Base-by-base conservation (phyloP, 768 basidiomycete species). In the Lepiota venenata region DNA sequence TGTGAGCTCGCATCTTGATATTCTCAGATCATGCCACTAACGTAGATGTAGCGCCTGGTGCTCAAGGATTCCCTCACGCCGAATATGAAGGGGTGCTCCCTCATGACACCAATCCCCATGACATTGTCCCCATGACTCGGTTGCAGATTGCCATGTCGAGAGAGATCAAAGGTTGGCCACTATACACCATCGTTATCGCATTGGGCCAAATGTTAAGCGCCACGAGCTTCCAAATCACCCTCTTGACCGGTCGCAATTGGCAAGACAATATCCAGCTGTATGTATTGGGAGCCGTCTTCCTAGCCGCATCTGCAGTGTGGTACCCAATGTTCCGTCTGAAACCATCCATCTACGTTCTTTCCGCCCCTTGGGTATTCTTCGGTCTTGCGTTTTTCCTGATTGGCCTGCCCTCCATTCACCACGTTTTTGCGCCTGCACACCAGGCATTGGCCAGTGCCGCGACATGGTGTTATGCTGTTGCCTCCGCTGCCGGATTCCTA, bases 171-270 rank as follows among this genome's bases (percentile, higher is more conserved):
- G 88, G 89, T 35, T 97, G 94, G 94, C 94, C 94, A 0, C 67
- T 97, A 58, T 97, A 97, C 69, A 88, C 91, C 39, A 88, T 95
- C 62, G 75, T 95, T 63, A 89, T 96, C 57, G 93, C 86, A 25
- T 59, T 88, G 27, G 93, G 93, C 32, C 93, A 91, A 82, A 92
- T 93, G 88, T 71, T 93, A 58, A 85, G 87, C 53, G 92, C 92
- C 2, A 93, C 91, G 27, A 95, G 93, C 64, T 97, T 95, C 82
- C 94, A 97, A 71, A 89, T 96, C 64, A 95, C 93, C 15, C 72
- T 97, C 35, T 77, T 96, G 16, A 87, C 89, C 16, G 94, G 94
- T 49, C 83, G 87, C 62, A 93, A 92, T 61, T 91, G 85, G 71
- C 84, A 91, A 66, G 79, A 84, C 58, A 77, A 88, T 60, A 57